Evolutionary conservation across 768 basidiomycete species (phyloP).

Genomic region (Rubroboletus pulcherrimus): DNA sequence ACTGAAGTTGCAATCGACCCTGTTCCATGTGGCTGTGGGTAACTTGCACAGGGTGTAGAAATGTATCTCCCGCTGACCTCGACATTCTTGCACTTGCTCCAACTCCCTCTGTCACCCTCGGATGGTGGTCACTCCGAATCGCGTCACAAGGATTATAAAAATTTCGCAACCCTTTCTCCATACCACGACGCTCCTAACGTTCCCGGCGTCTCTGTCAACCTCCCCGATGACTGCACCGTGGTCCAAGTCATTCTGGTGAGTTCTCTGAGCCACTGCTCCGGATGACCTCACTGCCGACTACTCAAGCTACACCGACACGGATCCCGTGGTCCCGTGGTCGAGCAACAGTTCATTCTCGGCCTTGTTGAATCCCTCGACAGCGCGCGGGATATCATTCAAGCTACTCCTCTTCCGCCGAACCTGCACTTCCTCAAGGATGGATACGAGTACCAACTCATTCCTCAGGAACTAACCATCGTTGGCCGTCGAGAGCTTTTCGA

Average conservation of each 20-base stretch:
- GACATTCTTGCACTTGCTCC: constrained; percentile 8
- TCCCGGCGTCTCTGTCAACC: constrained; percentile 24
- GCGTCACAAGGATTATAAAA: not conserved
- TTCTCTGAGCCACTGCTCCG: not conserved
- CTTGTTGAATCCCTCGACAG: constrained; percentile 32
- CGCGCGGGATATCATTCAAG: constrained; percentile 21
- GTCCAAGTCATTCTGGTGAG: constrained; percentile 38
- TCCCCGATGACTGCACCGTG: constrained; percentile 38
- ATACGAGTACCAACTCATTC: constrained; percentile 32
- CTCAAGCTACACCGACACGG: constrained; percentile 41
- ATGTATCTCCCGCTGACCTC: constrained; percentile 15
- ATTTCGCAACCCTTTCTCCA: constrained; percentile 36
- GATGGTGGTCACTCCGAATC: not conserved
- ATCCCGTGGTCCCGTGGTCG: constrained; percentile 35
- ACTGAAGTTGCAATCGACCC: not conserved
- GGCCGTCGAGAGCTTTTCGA: constrained; percentile 39
- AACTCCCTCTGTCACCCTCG: not conserved
- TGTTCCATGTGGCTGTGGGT: not conserved
- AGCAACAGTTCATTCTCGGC: constrained; percentile 30
- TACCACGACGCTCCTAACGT: constrained; percentile 32
- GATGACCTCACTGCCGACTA: not conserved
- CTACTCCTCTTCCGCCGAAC: constrained; percentile 29
- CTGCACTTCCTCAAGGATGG: constrained; percentile 38
- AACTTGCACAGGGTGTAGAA: not conserved
- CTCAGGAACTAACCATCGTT: constrained; percentile 35